Evolutionary conservation across 768 basidiomycete genomes (phyloP).

Genomic region (Kwoniella heveanensis): DNA sequence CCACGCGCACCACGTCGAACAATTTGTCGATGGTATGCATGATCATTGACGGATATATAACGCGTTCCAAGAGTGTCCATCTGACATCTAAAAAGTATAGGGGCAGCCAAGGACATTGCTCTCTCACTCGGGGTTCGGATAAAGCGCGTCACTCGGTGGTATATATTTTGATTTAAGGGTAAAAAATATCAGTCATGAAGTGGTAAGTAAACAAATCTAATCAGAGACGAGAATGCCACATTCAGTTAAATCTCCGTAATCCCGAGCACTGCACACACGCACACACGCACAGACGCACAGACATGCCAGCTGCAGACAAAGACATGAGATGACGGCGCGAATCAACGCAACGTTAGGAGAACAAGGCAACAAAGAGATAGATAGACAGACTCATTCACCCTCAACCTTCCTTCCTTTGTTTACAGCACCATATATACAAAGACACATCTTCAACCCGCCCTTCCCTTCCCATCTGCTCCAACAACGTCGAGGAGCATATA

Average conservation of each 20-base stretch:
- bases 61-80: background rate
- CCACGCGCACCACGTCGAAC: background rate
- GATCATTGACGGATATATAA: background rate
- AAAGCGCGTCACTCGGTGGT: constrained; percentile 8
- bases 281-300: background rate
- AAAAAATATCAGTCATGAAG: background rate
- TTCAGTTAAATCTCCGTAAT: constrained; percentile 7
- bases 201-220: constrained; percentile 1
- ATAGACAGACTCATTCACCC: background rate
- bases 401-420: constrained; percentile 8
- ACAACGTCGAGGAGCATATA: background rate
- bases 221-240: constrained; percentile 6
- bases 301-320: background rate
- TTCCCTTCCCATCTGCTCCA: too few relatives aligned
- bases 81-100: too few relatives aligned
- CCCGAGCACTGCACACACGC: background rate
- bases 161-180: constrained; percentile 1
- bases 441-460: background rate
- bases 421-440: background rate
- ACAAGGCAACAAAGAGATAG: background rate
- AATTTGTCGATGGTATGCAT: background rate
- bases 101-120: too few relatives aligned
- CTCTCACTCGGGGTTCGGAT: too few relatives aligned
- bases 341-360: background rate
- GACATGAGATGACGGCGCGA: constrained; percentile 4